A percentile compares a stretch with the other conserved stretches of the same genome.
phyloP scores from a whole-genome alignment of 192 early-diverging fungal species.

The Globomyces pollinis-pini region DNA sequence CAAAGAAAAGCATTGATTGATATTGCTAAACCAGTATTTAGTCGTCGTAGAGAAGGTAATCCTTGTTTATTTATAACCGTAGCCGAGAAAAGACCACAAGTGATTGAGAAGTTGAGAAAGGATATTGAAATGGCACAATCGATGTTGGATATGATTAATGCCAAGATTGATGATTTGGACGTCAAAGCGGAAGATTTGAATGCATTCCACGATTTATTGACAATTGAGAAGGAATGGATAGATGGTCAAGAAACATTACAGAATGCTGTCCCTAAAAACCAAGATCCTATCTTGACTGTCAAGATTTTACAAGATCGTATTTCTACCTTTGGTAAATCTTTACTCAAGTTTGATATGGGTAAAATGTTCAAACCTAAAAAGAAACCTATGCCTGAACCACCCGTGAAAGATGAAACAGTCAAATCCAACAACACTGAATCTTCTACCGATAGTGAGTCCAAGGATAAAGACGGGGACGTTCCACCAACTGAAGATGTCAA shows the following conservation, averaged over 20 bases:
- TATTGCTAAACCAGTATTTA: slow-evolving; percentile 18
- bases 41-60: slow-evolving; percentile 1
- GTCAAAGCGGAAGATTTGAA: slow-evolving; percentile 21
- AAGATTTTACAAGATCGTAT: slow-evolving; percentile 25
- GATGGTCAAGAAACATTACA: slow-evolving; percentile 51
- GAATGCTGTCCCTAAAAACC: slow-evolving; percentile 40
- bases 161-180: background rate
- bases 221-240: slow-evolving; percentile 62
- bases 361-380: slow-evolving; percentile 27
- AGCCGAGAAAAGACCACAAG: slow-evolving; percentile 4
- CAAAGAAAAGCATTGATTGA: slow-evolving; percentile 35
- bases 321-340: background rate
- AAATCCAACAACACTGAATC: background rate
- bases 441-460: background rate
- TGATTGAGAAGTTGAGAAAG: slow-evolving; percentile 13
- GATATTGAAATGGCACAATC: slow-evolving; percentile 7
- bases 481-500: no score
- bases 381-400: slow-evolving; percentile 41
- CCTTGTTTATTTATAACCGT: slow-evolving; percentile 13
- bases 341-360: slow-evolving; percentile 39
- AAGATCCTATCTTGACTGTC: slow-evolving; percentile 65
- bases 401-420: background rate
- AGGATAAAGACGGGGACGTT: background rate
- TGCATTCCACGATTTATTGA: slow-evolving; percentile 33
- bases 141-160: slow-evolving; percentile 3